These are phyloP conservation scores for Zymoseptoria crescenta DNA, from an alignment of 2,329 filamentous ascomycete species.

Conservation along the genomic window DNA sequence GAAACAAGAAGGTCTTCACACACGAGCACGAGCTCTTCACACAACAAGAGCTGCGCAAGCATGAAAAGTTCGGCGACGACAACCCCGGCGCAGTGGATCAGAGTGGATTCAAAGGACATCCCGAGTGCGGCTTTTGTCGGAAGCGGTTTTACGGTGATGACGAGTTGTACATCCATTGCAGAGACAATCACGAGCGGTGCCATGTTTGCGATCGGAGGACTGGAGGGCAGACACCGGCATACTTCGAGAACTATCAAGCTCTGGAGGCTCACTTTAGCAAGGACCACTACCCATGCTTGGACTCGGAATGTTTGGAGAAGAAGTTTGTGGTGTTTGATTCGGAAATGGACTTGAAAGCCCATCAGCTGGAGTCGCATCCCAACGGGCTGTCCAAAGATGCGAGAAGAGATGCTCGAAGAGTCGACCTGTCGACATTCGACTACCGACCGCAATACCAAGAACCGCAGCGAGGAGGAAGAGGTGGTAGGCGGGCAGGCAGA, in stretches of 20 bases:
- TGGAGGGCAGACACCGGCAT: slow-evolving; percentile 65
- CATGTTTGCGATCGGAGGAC: slow-evolving; percentile 77
- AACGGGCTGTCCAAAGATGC: slow-evolving; percentile 74
- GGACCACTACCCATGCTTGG: slow-evolving; percentile 78
- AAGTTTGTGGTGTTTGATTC: slow-evolving; percentile 97
- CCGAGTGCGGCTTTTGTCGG: slow-evolving; percentile 86
- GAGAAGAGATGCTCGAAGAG: slow-evolving; percentile 70
- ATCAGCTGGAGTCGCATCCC: slow-evolving; percentile 78
- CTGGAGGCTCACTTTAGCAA: slow-evolving; percentile 79
- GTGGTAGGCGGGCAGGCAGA: slow-evolving; percentile 48
- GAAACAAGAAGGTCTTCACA: slow-evolving; percentile 97
- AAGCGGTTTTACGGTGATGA: slow-evolving; percentile 93
- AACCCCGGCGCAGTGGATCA: slow-evolving; percentile 82
- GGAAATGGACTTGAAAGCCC: slow-evolving; percentile 88
- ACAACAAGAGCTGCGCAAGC: slow-evolving; percentile 68
- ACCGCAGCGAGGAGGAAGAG: slow-evolving; percentile 44
- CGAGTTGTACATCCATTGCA: slow-evolving; percentile 87
- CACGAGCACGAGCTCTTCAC: slow-evolving; percentile 95
- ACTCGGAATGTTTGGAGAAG: slow-evolving; percentile 86
- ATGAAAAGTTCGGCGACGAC: slow-evolving; percentile 87
- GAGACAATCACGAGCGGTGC: slow-evolving; percentile 88
- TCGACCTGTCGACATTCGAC: slow-evolving; percentile 83
- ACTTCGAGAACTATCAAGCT: slow-evolving; percentile 81
- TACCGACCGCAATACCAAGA: slow-evolving; percentile 63
- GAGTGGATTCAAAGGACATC: slow-evolving; percentile 93